A percentile compares a stretch with the other conserved stretches of the same genome.
Conservation (phyloP, 2,329 filamentous ascomycete genomes). For the Zymoseptoria passerinii region DNA sequence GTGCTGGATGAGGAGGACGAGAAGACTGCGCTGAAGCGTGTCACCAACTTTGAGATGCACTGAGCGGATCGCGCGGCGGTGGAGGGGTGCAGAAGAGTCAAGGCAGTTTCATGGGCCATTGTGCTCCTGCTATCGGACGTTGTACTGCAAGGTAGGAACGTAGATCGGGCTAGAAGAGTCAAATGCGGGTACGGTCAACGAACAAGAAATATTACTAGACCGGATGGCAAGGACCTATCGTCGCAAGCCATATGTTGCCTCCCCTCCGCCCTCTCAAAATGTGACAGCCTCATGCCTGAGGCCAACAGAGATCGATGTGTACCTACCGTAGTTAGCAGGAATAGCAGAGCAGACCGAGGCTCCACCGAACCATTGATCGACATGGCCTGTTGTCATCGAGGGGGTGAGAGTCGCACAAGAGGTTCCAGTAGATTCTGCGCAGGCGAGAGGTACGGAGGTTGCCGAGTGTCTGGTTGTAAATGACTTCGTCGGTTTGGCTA, state of each 20-base stretch:
- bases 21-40: conserved; percentile 12
- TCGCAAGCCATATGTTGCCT: not conserved
- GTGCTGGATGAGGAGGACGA: conserved; percentile 36
- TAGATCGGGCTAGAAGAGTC: not conserved
- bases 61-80: not conserved
- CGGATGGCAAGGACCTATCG: not conserved
- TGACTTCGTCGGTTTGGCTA: no score
- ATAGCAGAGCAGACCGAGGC: no score
- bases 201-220: not conserved
- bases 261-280: no score
- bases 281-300: no score
- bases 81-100: not conserved
- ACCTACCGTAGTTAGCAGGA: no score
- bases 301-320: no score
- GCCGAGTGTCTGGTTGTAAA: no score
- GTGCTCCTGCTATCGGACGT: not conserved
- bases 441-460: no score
- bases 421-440: no score
- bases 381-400: no score
- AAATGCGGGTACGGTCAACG: not conserved
- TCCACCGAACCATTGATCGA: no score
- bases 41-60: conserved; percentile 20
- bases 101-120: not conserved
- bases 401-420: no score
- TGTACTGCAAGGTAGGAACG: not conserved